phyloP scores from a whole-genome alignment of 805 yeast species.

The Candida sithepensis region DNA sequence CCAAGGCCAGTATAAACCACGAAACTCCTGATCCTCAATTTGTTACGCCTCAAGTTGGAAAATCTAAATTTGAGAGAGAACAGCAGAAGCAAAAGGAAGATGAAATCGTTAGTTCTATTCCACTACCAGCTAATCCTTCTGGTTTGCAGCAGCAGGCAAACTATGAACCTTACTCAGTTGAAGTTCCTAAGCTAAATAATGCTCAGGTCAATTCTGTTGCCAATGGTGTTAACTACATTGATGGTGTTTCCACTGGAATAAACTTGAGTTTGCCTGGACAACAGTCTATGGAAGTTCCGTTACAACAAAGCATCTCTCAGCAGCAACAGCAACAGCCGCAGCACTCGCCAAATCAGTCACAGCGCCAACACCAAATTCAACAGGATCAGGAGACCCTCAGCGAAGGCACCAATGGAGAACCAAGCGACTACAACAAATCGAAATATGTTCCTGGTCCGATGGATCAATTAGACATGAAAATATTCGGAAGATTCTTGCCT shows the following conservation, averaged over 20 bases:
- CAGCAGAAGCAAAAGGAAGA: conserved; percentile 6
- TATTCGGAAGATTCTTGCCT: conserved; percentile 80
- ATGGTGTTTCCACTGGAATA: conserved; percentile 33
- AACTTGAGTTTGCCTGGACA: conserved; percentile 21
- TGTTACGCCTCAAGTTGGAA: conserved; percentile 28
- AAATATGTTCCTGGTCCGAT: conserved; percentile 75
- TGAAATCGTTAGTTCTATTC: conserved; percentile 3
- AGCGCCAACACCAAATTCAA: background rate
- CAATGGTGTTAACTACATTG: conserved; percentile 33
- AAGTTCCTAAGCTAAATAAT: conserved; percentile 15
- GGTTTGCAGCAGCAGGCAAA: conserved; percentile 5
- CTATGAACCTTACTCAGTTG: conserved; percentile 6
- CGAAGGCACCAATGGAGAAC: background rate
- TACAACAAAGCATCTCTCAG: background rate
- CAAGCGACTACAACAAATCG: conserved; percentile 9
- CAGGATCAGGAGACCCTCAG: conserved; percentile 1
- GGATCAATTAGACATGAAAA: conserved; percentile 79
- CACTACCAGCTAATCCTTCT: conserved; percentile 9
- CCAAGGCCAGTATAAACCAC: conserved; percentile 33
- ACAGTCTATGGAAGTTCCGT: background rate
- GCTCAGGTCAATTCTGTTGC: conserved; percentile 21
- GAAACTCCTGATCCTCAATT: conserved; percentile 19
- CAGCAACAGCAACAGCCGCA: conserved; percentile 7
- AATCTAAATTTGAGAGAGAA: conserved; percentile 20
- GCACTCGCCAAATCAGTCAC: background rate